A percentile compares a stretch with the other conserved stretches of the same genome.
phyloP scores from a whole-genome alignment of 2,329 filamentous ascomycete genomes.

The Aciculosporium take region DNA sequence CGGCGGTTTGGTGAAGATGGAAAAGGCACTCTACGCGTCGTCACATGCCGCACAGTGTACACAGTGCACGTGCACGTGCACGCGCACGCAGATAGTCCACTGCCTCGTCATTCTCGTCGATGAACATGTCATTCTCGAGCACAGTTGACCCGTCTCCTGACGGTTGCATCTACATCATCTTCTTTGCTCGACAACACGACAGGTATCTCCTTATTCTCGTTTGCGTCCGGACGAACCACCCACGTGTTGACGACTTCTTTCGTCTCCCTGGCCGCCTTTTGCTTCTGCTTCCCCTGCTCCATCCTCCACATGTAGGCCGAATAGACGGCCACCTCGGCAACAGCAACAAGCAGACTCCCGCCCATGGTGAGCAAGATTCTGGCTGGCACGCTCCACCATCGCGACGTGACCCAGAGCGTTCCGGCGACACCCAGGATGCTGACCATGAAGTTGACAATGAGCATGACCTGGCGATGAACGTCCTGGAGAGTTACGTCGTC shows the following conservation, averaged over 20 bases:
- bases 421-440: conserved; percentile 68
- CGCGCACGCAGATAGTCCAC: no score
- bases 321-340: conserved; percentile 69
- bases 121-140: not conserved
- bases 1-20: not conserved
- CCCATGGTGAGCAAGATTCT: conserved; percentile 57
- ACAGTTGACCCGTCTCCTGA: conserved; percentile 15
- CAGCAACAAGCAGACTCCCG: conserved; percentile 53
- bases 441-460: conserved; percentile 82
- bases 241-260: conserved; percentile 60
- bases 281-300: conserved; percentile 50
- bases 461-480: conserved; percentile 63
- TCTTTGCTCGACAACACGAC: conserved; percentile 14
- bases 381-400: conserved; percentile 60
- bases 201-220: conserved; percentile 12
- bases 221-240: conserved; percentile 37
- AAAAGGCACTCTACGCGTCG: conserved; percentile 7
- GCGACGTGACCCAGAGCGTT: conserved; percentile 63
- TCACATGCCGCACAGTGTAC: conserved; percentile 6
- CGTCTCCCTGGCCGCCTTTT: conserved; percentile 45
- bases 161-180: conserved; percentile 7
- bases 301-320: conserved; percentile 60
- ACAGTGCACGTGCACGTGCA: not conserved
- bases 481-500: conserved; percentile 58
- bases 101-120: no score